Conservation (phyloP, 2,329 filamentous ascomycete species). For the Trematosphaeria pertusa region DNA sequence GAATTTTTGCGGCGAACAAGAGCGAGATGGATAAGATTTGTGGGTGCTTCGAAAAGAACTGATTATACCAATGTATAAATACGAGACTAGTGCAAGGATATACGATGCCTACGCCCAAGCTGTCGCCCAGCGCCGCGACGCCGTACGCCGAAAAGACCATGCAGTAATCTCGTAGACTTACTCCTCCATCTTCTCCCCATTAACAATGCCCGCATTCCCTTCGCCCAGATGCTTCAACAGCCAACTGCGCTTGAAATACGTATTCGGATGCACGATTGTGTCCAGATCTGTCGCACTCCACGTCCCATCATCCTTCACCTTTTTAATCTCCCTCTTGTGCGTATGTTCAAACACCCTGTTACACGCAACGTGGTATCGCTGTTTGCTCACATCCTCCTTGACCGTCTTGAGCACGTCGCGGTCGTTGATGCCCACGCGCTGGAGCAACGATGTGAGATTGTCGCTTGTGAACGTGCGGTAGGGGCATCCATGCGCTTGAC, state of each 20-base stretch:
- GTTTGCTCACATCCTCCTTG: conserved; percentile 85
- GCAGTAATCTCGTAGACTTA: too few relatives aligned
- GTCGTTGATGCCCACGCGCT: conserved; percentile 81
- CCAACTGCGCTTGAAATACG: conserved; percentile 96
- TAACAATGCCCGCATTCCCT: conserved; percentile 44
- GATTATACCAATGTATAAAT: too few relatives aligned
- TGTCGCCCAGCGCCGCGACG: too few relatives aligned
- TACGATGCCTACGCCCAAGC: too few relatives aligned
- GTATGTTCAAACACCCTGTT: conserved; percentile 92
- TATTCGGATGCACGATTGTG: conserved; percentile 96
- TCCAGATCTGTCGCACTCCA: conserved; percentile 75
- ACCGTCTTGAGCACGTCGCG: conserved; percentile 79
- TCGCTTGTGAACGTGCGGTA: conserved; percentile 92
- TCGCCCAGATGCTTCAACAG: conserved; percentile 78
- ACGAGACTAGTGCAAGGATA: too few relatives aligned
- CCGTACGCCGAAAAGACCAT: neutral
- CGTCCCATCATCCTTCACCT: conserved; percentile 56
- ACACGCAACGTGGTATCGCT: conserved; percentile 93
- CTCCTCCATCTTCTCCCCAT: conserved; percentile 44
- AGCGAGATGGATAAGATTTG: too few relatives aligned
- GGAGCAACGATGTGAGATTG: conserved; percentile 79
- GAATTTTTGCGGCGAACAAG: too few relatives aligned
- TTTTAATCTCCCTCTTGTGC: conserved; percentile 69
- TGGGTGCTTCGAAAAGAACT: too few relatives aligned
- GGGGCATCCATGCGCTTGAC: conserved; percentile 94